Base-by-base conservation (phyloP, 2,329 filamentous ascomycete species). In the Dactylellina cionopaga region DNA sequence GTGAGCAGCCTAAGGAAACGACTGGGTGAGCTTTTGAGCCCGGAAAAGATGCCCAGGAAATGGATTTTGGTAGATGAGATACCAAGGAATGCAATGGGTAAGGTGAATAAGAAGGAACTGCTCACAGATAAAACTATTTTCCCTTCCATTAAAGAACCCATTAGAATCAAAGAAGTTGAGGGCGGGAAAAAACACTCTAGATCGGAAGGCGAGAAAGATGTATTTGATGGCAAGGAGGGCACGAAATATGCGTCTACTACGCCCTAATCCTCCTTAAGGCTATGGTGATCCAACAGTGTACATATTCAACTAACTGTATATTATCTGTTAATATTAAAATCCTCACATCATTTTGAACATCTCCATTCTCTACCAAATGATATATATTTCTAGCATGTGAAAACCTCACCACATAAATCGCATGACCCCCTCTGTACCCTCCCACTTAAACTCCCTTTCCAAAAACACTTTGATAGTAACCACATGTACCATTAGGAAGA, bases 71-170 rank as follows among this genome's bases (percentile, higher is more conserved):
- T 97, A 35, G 88, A 91, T 29, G 81, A 87, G 41, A 94, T 99
- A 75, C 91, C 92, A 6, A 84, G 92, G 77, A 99, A 99, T 82
- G 94, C 93, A 29, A 99, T 99, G 95, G 95, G 95, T 31, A 99
- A 99, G 84, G 71, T 74, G 15, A 74, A 62, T 31, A 74, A 74
- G 33, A 65, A 60, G 24, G 11, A 47, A 11, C 17, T 74, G 25
- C 37, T 62, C 24, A 39, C 17, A 10, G 24, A 46, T 29, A n/a
- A 41, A 22, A 27, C 19, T 1, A 15, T 59, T 0, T 44, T 72
- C 15, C 59, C 58, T n/a, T n/a, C n/a, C n/a, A n/a, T n/a, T n/a
- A n/a, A n/a, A 43, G 15, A 11, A 19, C 39, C 9, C 9, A 10
- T 6, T 43, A 43, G 15, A 11, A 19, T n/a, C 6, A 43, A 19